These are phyloP conservation scores for Atractiella rhizophila DNA, from an alignment of 768 basidiomycete genomes.

Conservation along the genomic window DNA sequence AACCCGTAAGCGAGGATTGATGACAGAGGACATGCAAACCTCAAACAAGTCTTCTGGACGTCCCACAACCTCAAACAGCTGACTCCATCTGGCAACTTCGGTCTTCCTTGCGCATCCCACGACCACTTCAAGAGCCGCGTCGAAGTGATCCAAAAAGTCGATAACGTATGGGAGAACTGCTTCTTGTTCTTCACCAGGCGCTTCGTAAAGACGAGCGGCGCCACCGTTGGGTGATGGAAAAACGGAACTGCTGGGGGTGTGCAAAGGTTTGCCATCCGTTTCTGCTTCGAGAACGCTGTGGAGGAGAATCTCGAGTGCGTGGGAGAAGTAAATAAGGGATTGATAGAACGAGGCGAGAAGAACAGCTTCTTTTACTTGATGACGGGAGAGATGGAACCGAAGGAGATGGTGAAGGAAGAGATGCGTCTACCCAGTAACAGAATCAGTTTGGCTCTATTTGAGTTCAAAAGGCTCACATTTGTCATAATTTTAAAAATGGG, in stretches of 20 bases:
- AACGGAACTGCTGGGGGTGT: background rate
- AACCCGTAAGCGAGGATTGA: background rate
- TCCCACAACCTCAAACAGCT: constrained; percentile 69
- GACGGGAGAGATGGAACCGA: constrained; percentile 45
- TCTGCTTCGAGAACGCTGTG: constrained; percentile 83
- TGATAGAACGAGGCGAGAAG: constrained; percentile 65
- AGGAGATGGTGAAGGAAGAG: constrained; percentile 82
- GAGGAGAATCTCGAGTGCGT: constrained; percentile 77
- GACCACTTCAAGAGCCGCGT: constrained; percentile 68
- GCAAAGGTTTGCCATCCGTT: constrained; percentile 18
- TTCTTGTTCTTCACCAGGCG: constrained; percentile 8
- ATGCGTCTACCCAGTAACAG: constrained; percentile 38
- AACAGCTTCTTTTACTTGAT: constrained; percentile 46
- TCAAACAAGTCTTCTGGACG: constrained; percentile 77
- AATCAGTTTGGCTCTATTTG: background rate
- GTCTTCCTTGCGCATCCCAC: constrained; percentile 92
- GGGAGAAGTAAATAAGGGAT: constrained; percentile 68
- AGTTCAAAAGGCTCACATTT: constrained; percentile 29
- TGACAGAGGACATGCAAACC: constrained; percentile 26
- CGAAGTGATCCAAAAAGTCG: constrained; percentile 85
- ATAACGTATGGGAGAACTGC: constrained; percentile 39
- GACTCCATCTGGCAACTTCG: constrained; percentile 69
- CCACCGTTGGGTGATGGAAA: constrained; percentile 1
- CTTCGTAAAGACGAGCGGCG: constrained; percentile 13
- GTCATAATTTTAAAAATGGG: constrained; percentile 69